Evolutionary conservation across 1,284 basidiomycete genomes (phyloP).

Genomic region (Sanghuangporus weigelae): DNA sequence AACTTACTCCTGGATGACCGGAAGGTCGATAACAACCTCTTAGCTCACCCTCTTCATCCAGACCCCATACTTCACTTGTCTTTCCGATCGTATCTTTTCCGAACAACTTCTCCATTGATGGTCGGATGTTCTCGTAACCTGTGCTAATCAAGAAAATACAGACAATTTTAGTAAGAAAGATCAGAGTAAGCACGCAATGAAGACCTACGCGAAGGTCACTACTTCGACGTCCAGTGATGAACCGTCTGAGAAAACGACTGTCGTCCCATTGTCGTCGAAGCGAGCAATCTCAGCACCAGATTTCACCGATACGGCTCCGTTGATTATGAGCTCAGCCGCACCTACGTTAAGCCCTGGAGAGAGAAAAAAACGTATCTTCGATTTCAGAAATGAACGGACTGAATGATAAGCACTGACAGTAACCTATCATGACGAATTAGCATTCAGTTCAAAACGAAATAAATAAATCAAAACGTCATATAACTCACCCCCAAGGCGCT

Average conservation of each 20-base stretch:
- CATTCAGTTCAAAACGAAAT: not conserved
- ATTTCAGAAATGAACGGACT: not conserved
- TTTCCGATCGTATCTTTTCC: slow-evolving; percentile 15
- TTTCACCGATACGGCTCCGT: slow-evolving; percentile 25
- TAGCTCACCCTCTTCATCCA: slow-evolving; percentile 18
- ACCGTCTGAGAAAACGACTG: slow-evolving; percentile 23
- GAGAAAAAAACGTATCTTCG: not conserved
- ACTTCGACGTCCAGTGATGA: slow-evolving; percentile 23
- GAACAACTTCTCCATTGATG: slow-evolving; percentile 12
- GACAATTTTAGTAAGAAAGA: not conserved
- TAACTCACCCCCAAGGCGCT: slow-evolving; percentile 28
- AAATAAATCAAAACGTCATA: not conserved
- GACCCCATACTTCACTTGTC: slow-evolving; percentile 17
- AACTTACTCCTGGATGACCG: slow-evolving; percentile 16
- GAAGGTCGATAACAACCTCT: slow-evolving; percentile 16
- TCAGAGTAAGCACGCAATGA: not conserved
- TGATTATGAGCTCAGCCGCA: slow-evolving; percentile 28
- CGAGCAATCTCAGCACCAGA: slow-evolving; percentile 23
- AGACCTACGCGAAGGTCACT: slow-evolving; percentile 25
- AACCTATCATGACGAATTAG: slow-evolving; percentile 2
- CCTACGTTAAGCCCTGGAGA: slow-evolving; percentile 37
- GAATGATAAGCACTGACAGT: not conserved
- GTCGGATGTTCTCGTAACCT: slow-evolving; percentile 16
- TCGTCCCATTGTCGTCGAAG: slow-evolving; percentile 19
- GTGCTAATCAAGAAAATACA: slow-evolving; percentile 1